phyloP scores from a whole-genome alignment of 495 filamentous ascomycete genomes.

The Penicillium longicatenatum region DNA sequence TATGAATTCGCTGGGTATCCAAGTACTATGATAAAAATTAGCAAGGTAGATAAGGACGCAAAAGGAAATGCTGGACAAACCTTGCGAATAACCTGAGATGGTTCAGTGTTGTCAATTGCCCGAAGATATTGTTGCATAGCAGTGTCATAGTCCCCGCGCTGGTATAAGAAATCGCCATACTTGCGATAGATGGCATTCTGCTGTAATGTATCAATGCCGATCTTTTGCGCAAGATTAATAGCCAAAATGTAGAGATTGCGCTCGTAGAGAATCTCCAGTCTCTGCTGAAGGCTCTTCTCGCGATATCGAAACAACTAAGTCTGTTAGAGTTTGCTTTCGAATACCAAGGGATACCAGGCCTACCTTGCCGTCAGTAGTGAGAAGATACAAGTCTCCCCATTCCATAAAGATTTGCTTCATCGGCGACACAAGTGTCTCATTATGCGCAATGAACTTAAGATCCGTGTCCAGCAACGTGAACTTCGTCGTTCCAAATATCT shows the following conservation, averaged over 20 bases:
- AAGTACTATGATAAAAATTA: conserved; percentile 60
- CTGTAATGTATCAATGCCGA: conserved; percentile 71
- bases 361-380: conserved; percentile 90
- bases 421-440: conserved; percentile 76
- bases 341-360: conserved; percentile 11
- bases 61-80: conserved; percentile 35
- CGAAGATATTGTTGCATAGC: conserved; percentile 98
- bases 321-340: conserved; percentile 12
- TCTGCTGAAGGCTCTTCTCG: conserved; percentile 86
- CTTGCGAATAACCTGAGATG: conserved; percentile 91
- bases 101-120: conserved; percentile 92
- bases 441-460: conserved; percentile 86
- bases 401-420: conserved; percentile 79
- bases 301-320: conserved; percentile 81
- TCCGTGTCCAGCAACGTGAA: conserved; percentile 91
- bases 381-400: conserved; percentile 88
- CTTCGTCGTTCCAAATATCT: conserved; percentile 76
- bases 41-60: background rate
- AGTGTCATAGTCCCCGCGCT: conserved; percentile 90
- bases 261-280: conserved; percentile 91
- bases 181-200: conserved; percentile 90
- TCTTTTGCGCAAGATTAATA: conserved; percentile 91
- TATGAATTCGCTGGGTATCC: conserved; percentile 94
- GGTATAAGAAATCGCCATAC: conserved; percentile 95
- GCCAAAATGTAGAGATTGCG: conserved; percentile 89